phyloP scores from a whole-genome alignment of 345 rosid genomes.

The Arabis alpina region DNA sequence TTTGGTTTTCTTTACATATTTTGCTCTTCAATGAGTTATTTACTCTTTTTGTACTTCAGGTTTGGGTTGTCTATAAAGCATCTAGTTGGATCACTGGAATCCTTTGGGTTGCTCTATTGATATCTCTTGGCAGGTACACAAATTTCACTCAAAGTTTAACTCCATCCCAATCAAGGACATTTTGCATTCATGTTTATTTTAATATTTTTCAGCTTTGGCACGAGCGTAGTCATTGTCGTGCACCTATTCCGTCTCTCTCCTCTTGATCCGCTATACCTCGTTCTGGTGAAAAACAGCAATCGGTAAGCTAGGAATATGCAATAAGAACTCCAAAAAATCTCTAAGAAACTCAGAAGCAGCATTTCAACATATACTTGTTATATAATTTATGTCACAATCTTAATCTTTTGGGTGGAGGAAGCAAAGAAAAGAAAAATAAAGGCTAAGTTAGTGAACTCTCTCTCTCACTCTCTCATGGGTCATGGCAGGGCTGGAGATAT shows the following conservation, averaged over 20 bases:
- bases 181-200: conserved; percentile 1
- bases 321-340: background rate
- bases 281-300: conserved; percentile 52
- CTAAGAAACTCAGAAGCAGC: background rate
- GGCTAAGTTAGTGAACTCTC: conserved; percentile 36
- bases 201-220: conserved; percentile 59
- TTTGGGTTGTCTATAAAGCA: conserved; percentile 91
- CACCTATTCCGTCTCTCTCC: conserved; percentile 64
- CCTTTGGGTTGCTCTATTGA: conserved; percentile 68
- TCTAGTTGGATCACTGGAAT: conserved; percentile 63
- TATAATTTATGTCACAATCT: conserved; percentile 8
- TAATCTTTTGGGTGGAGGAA: conserved; percentile 41
- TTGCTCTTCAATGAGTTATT: too few relatives aligned
- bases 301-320: conserved; percentile 50
- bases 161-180: background rate
- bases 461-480: conserved; percentile 18
- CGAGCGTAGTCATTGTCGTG: conserved; percentile 64
- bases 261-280: conserved; percentile 71
- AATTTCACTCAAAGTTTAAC: conserved; percentile 13
- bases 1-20: background rate
- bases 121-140: conserved; percentile 83
- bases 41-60: conserved; percentile 40
- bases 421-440: conserved; percentile 32
- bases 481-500: conserved; percentile 75
- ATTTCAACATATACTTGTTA: background rate